A percentile compares a stretch with the other conserved stretches of the same genome.
Conservation (phyloP, 768 basidiomycete genomes). For the Strobilomyces echinocephalus region DNA sequence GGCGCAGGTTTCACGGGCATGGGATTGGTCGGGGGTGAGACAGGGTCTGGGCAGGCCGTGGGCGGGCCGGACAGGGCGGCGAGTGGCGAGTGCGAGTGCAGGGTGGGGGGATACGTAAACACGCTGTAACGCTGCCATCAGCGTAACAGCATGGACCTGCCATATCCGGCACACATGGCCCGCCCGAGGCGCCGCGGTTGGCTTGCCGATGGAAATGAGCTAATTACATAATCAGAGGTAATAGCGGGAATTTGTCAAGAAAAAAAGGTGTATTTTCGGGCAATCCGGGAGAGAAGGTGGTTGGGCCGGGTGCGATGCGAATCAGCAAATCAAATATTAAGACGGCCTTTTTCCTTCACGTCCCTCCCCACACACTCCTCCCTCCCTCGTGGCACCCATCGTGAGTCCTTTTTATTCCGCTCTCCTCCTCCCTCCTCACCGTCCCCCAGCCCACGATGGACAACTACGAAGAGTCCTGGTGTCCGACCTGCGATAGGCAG, state of each 20-base stretch:
- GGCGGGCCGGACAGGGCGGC: constrained; percentile 20
- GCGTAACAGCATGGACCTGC: constrained; percentile 23
- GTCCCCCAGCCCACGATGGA: constrained; percentile 24
- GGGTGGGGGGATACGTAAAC: constrained; percentile 27
- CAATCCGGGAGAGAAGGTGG: constrained; percentile 22
- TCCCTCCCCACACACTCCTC: constrained; percentile 15
- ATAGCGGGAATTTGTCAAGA: constrained; percentile 30
- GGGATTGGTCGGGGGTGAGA: constrained; percentile 4
- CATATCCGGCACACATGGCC: constrained; percentile 5
- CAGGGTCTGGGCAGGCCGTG: constrained; percentile 3
- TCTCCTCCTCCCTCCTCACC: not conserved
- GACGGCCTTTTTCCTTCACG: constrained; percentile 29
- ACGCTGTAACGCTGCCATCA: constrained; percentile 21
- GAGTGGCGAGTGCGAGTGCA: constrained; percentile 24
- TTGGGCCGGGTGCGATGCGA: constrained; percentile 31
- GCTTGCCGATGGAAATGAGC: constrained; percentile 23
- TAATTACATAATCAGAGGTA: constrained; percentile 28
- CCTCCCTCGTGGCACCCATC: not conserved
- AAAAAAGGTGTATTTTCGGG: constrained; percentile 22
- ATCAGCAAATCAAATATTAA: constrained; percentile 38
- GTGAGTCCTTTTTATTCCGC: constrained; percentile 8
- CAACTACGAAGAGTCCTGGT: constrained; percentile 69
- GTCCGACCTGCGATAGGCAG: constrained; percentile 72
- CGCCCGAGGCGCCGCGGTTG: constrained; percentile 34
- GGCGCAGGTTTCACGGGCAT: constrained; percentile 19